These are phyloP conservation scores for Populus pruinosa DNA, from an alignment of 345 rosid species.

Conservation along the genomic window DNA sequence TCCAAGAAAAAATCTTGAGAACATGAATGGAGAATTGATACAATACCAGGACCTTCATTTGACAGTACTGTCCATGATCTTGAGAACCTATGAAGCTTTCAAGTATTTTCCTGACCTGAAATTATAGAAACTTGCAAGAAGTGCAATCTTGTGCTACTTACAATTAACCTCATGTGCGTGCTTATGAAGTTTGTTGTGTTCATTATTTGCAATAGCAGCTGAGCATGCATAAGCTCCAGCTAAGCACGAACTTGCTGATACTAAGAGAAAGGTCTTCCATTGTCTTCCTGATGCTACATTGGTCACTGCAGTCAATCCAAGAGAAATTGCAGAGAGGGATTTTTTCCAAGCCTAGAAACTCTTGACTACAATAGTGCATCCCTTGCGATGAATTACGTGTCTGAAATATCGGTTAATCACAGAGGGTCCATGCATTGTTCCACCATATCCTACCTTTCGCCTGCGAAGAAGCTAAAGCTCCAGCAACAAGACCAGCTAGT, in stretches of 20 bases:
- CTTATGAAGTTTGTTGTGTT: constrained; percentile 87
- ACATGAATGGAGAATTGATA: too few species aligned
- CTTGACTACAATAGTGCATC: constrained; percentile 57
- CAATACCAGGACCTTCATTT: too few species aligned
- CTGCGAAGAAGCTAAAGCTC: constrained; percentile 62
- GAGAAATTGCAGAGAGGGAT: constrained; percentile 41
- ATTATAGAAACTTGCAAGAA: neutral
- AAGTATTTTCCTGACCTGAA: neutral
- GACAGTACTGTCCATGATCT: too few species aligned
- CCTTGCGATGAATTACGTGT: constrained; percentile 85
- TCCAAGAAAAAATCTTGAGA: too few species aligned
- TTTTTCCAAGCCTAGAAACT: constrained; percentile 63
- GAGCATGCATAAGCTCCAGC: constrained; percentile 64
- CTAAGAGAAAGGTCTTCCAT: constrained; percentile 62
- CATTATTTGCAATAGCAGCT: constrained; percentile 41
- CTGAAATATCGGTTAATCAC: constrained; percentile 75
- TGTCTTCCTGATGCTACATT: constrained; percentile 63
- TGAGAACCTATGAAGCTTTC: too few species aligned
- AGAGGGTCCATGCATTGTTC: constrained; percentile 74
- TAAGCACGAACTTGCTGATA: constrained; percentile 52
- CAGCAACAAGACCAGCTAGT: constrained; percentile 80
- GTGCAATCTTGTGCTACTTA: constrained; percentile 16
- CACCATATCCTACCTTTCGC: constrained; percentile 68
- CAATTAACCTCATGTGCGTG: constrained; percentile 63
- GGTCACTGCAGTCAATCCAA: constrained; percentile 52